phyloP scores from a whole-genome alignment of 192 early-diverging fungal species.

The Gorgonomyces haynaldii region DNA sequence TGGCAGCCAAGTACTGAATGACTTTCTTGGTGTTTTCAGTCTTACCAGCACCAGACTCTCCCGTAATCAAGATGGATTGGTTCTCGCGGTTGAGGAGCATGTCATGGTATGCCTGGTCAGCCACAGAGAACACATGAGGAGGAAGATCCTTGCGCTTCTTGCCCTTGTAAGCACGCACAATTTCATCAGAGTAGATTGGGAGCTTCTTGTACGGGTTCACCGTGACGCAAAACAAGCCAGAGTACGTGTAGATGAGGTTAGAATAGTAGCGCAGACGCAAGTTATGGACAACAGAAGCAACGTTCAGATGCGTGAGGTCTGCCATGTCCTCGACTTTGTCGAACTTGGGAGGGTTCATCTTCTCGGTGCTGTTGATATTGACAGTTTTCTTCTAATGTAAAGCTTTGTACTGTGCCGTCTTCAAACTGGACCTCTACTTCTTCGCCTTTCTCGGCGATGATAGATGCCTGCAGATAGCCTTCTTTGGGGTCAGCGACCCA shows the following conservation, averaged over 20 bases:
- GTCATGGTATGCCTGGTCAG: constrained; percentile 88
- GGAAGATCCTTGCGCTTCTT: constrained; percentile 36
- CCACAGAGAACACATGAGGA: constrained; percentile 82
- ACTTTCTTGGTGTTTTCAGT: constrained; percentile 99
- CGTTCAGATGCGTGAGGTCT: constrained; percentile 90
- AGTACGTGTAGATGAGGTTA: constrained; percentile 96
- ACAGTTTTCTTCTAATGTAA: constrained; percentile 50
- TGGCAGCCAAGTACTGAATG: constrained; percentile 92
- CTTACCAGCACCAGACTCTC: constrained; percentile 98
- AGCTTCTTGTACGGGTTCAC: constrained; percentile 93
- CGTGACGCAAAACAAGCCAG: constrained; percentile 96
- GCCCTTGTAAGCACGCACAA: constrained; percentile 55
- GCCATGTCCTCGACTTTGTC: constrained; percentile 99
- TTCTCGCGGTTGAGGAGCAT: constrained; percentile 90
- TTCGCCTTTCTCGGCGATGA: constrained; percentile 62
- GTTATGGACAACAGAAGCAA: constrained; percentile 97
- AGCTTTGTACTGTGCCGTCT: constrained; percentile 54
- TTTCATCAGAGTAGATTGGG: constrained; percentile 77
- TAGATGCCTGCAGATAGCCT: constrained; percentile 78
- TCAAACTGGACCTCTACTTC: constrained; percentile 63
- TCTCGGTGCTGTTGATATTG: constrained; percentile 71
- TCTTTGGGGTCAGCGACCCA: constrained; percentile 90
- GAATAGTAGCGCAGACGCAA: constrained; percentile 78
- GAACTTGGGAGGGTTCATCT: constrained; percentile 99
- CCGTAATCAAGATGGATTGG: constrained; percentile 97